Base-by-base conservation (phyloP, 2,329 filamentous ascomycete genomes). In the Knoxdaviesia proteae region DNA sequence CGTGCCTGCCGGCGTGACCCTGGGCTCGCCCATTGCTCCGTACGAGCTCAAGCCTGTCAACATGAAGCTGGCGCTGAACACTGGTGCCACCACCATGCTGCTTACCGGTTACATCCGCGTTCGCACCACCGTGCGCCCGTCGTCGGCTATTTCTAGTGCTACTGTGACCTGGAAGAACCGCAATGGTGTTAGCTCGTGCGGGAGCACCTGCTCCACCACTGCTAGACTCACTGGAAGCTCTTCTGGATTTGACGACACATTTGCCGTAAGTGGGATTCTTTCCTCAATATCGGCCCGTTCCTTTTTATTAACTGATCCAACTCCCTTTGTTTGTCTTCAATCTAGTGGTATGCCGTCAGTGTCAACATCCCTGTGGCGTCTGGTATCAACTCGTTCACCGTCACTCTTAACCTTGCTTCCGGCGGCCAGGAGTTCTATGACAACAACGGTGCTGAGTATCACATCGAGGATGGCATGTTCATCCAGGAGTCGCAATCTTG, bases 381-480 rank as follows among this genome's bases (percentile, higher is more conserved):
- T 44, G 64, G 79, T 48, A 71, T 83, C 56, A 67, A 77, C 36
- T 66, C 77, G 48, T 71, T 80, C 59, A 63, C 62, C 47, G 53
- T 75, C 51, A 56, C 68, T 2, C 51, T 77, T 42, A 67, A 63
- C 44, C 56, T 62, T 42, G 59, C 57, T 3, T 61, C 64, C 46
- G 71, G 69, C 6, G 58, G 60, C 10, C 63, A 55, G 29, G 54
- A 62, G 44, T 52, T 53, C 0, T 67, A 64, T 48, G 64, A 74
- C 50, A 77, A 77, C 53, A 76, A 76, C 49, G 71, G 71, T 6
- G 59, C 62, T 35, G 60, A 59, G 1, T 77, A 73, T 45, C 64
- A 63, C 3, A 50, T 77, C 3, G 62, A 68, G 40, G 72, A 77
- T 50, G 64, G 57, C 6, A 55, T 76, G 30, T 56, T 77, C 34